A percentile compares a stretch with the other conserved stretches of the same genome.
These are phyloP conservation scores for Aegilops longissima DNA, from an alignment of 176 grass and related monocot species.

Conservation along the genomic window DNA sequence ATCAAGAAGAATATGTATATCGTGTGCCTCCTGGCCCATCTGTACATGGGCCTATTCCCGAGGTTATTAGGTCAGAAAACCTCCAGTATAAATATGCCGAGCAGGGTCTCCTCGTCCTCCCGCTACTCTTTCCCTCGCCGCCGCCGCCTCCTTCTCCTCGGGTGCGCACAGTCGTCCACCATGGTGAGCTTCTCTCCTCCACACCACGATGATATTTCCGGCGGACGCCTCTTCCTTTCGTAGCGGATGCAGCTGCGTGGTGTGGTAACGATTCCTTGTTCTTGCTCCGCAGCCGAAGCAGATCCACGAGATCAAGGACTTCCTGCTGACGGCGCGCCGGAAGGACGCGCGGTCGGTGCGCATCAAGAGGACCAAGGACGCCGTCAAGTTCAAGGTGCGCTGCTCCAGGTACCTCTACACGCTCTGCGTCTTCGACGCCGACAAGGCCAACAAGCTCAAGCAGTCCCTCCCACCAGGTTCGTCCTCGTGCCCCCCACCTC, in stretches of 20 bases:
- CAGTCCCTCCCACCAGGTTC: constrained; percentile 77
- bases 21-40: not conserved
- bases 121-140: not conserved
- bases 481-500: not conserved
- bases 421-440: constrained; percentile 76
- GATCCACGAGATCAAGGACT: constrained; percentile 94
- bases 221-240: not conserved
- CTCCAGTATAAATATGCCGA: not conserved
- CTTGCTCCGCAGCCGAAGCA: constrained; percentile 62
- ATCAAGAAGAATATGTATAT: no score
- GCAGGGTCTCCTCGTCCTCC: not conserved
- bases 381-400: constrained; percentile 84
- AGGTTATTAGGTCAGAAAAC: not conserved
- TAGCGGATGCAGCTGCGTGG: not conserved
- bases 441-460: constrained; percentile 90
- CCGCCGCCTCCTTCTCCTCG: not conserved
- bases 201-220: not conserved
- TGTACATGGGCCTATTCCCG: not conserved
- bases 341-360: constrained; percentile 78
- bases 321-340: constrained; percentile 79
- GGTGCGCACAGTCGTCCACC: not conserved
- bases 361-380: constrained; percentile 79
- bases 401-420: constrained; percentile 90
- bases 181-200: constrained; percentile 8
- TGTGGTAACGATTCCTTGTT: not conserved